Evolutionary conservation across 2,329 filamentous ascomycete species (phyloP).

Genomic region (Lachnellula cervina): DNA sequence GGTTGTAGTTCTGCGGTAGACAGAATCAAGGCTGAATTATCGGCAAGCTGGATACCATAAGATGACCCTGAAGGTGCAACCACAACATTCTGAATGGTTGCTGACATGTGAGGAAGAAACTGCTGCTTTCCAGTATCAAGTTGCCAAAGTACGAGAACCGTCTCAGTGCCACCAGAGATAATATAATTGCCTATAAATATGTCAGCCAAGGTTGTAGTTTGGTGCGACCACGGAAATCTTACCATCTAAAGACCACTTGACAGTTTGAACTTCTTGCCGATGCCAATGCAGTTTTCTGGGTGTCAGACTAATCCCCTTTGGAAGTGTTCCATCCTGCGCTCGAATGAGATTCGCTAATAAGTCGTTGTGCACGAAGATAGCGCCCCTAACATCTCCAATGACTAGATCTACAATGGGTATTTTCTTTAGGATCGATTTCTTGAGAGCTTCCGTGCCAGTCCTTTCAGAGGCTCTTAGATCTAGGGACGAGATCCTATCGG

Average conservation of each 20-base stretch:
- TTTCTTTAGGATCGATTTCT: constrained; percentile 30
- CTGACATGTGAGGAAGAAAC: constrained; percentile 84
- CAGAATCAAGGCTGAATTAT: constrained; percentile 87
- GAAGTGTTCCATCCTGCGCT: constrained; percentile 35
- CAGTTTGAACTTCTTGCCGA: constrained; percentile 70
- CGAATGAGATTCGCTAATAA: constrained; percentile 50
- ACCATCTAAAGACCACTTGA: constrained; percentile 94
- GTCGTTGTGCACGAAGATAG: constrained; percentile 78
- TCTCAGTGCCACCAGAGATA: constrained; percentile 87
- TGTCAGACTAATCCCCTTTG: constrained; percentile 34
- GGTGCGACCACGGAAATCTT: constrained; percentile 29
- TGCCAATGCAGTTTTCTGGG: constrained; percentile 84
- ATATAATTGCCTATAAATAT: constrained; percentile 71
- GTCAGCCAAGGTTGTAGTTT: constrained; percentile 28
- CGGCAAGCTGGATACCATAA: constrained; percentile 80
- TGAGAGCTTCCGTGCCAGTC: constrained; percentile 16
- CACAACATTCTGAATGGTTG: constrained; percentile 76
- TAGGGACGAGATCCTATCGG: constrained; percentile 62
- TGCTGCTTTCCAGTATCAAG: constrained; percentile 79
- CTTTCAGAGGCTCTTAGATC: constrained; percentile 50
- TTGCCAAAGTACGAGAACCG: constrained; percentile 88
- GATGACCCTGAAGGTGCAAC: constrained; percentile 75
- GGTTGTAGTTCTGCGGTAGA: constrained; percentile 87
- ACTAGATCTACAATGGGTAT: constrained; percentile 62
- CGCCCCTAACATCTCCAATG: constrained; percentile 70